These are phyloP conservation scores for Candida sonorensis DNA, from an alignment of 805 yeast genomes.

Conservation along the genomic window DNA sequence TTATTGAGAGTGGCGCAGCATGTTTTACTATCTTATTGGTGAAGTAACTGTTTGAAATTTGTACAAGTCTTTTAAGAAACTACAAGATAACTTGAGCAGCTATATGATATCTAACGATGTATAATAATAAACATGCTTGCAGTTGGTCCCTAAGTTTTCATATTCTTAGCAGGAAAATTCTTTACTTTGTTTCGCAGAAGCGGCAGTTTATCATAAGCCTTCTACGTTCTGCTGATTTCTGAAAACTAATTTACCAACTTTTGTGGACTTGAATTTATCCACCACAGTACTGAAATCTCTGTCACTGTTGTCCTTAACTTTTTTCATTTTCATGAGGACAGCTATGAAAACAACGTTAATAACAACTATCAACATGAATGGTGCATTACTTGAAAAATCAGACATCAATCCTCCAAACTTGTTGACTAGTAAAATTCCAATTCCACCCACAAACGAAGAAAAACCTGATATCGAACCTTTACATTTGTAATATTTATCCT, in stretches of 20 bases:
- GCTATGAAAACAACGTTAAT: conserved; percentile 29
- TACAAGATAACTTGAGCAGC: no score
- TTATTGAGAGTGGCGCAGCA: no score
- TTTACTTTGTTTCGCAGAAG: no score
- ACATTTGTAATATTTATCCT: conserved; percentile 35
- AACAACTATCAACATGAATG: conserved; percentile 47
- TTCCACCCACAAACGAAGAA: conserved; percentile 60
- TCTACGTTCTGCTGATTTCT: no score
- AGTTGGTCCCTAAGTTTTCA: no score
- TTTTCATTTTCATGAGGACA: conserved; percentile 24
- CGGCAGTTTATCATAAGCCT: no score
- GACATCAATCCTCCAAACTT: conserved; percentile 57
- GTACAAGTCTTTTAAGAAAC: no score
- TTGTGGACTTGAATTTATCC: conserved; percentile 6
- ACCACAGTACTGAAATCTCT: conserved; percentile 9
- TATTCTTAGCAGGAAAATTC: no score
- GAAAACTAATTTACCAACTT: conserved; percentile 7
- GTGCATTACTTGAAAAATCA: conserved; percentile 50
- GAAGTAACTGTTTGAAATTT: no score
- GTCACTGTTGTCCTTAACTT: conserved; percentile 14
- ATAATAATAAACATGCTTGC: no score
- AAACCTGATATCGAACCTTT: conserved; percentile 68
- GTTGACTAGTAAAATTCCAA: conserved; percentile 55
- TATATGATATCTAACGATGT: no score
- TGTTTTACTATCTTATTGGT: no score